Conservation (phyloP, 306 rosid genomes). For the Canavalia gladiata region DNA sequence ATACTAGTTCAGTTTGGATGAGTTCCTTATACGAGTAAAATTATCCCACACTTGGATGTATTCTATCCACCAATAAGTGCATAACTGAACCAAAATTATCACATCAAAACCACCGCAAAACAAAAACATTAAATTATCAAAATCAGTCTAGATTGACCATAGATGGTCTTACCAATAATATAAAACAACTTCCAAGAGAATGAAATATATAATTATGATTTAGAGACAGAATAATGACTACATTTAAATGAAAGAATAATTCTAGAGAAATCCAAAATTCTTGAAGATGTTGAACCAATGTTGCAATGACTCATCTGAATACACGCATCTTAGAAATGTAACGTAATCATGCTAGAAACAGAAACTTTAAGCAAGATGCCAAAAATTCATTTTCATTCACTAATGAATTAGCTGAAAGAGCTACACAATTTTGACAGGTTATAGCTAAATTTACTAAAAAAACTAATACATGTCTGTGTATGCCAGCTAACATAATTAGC, state of each 20-base stretch:
- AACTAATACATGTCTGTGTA: background rate
- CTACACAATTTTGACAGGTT: slow-evolving; percentile 1
- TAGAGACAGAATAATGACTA: background rate
- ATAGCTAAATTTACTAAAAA: background rate
- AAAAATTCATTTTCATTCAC: slow-evolving; percentile 28
- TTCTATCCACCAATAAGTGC: background rate
- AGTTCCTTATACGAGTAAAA: background rate
- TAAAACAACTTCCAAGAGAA: background rate
- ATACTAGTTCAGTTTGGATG: background rate
- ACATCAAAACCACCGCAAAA: background rate
- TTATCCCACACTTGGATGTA: background rate
- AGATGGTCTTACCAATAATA: background rate
- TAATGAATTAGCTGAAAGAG: background rate
- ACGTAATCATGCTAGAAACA: background rate
- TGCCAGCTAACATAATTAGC: slow-evolving; percentile 11
- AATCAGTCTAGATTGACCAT: background rate
- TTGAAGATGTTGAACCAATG: background rate
- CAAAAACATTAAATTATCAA: background rate
- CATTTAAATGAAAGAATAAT: background rate
- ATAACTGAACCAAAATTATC: background rate
- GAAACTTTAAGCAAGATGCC: background rate
- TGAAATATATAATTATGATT: background rate
- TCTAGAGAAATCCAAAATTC: background rate
- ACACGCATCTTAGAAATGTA: background rate
- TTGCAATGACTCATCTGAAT: background rate